These are phyloP conservation scores for Wickerhamomyces sp. DNA, from an alignment of 1,139 yeast genomes.

Conservation along the genomic window DNA sequence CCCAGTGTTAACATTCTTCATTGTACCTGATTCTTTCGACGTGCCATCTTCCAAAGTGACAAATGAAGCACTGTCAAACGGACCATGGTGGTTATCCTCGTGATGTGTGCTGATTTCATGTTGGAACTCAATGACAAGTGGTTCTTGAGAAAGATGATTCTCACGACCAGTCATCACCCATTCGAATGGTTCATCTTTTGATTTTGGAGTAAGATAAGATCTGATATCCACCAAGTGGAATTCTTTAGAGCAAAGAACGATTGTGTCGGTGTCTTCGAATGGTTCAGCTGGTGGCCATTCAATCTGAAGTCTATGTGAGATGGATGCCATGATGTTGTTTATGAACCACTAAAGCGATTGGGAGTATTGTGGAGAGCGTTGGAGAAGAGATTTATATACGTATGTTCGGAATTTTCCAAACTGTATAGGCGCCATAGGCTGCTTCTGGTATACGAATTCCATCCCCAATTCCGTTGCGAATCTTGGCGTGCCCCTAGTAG, in stretches of 20 bases:
- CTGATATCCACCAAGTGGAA: conserved; percentile 32
- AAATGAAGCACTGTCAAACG: conserved; percentile 43
- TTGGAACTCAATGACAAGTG: conserved; percentile 30
- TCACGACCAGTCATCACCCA: conserved; percentile 41
- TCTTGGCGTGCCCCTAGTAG: no score
- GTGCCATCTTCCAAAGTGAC: conserved; percentile 34
- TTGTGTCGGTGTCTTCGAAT: conserved; percentile 44
- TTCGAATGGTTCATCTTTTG: conserved; percentile 26
- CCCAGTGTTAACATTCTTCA: conserved; percentile 46
- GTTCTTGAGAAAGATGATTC: conserved; percentile 17
- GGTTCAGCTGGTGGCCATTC: conserved; percentile 44
- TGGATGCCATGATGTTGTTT: not conserved
- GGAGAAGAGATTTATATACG: no score
- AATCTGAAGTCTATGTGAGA: not conserved
- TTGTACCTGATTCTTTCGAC: conserved; percentile 48
- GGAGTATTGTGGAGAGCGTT: no score
- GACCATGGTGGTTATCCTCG: conserved; percentile 15
- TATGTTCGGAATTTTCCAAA: no score
- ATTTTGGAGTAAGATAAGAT: conserved; percentile 15
- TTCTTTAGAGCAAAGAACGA: conserved; percentile 43
- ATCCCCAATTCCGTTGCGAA: no score
- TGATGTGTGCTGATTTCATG: conserved; percentile 39
- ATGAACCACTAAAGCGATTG: no score
- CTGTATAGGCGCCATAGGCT: no score
- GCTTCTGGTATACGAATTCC: no score